Percentiles rank a stretch among this genome's conserved stretches.
Conservation (phyloP, 805 yeast species). For the Clavispora vitiphila region DNA sequence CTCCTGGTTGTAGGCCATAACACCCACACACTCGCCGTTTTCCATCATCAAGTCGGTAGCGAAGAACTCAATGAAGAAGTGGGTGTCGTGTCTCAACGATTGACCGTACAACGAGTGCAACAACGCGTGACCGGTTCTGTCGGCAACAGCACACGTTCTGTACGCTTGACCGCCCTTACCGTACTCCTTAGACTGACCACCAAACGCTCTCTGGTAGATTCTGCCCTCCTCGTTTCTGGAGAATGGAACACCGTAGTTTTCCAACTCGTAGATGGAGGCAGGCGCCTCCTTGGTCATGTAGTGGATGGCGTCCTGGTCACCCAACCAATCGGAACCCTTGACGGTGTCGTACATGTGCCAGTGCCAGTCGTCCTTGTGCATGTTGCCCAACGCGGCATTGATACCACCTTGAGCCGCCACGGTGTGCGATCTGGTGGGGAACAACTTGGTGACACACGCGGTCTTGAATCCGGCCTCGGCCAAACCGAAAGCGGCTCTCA, state of each 20-base stretch:
- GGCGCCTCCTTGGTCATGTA: slow-evolving; percentile 99
- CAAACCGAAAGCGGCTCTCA: slow-evolving; percentile 96
- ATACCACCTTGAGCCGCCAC: slow-evolving; percentile 99
- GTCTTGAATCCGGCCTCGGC: slow-evolving; percentile 97
- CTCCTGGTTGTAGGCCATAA: slow-evolving; percentile 95
- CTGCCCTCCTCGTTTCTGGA: slow-evolving; percentile 95
- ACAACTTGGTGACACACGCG: slow-evolving; percentile 93
- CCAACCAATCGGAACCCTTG: slow-evolving; percentile 98
- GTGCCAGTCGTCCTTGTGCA: slow-evolving; percentile 98
- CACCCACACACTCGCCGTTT: slow-evolving; percentile 95
- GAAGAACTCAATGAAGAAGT: slow-evolving; percentile 95
- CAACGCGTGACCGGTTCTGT: slow-evolving; percentile 97
- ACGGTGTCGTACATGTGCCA: slow-evolving; percentile 99
- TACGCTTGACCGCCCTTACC: slow-evolving; percentile 99
- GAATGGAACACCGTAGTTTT: slow-evolving; percentile 97
- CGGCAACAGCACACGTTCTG: slow-evolving; percentile 99
- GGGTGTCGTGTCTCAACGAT: slow-evolving; percentile 93
- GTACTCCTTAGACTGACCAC: slow-evolving; percentile 92
- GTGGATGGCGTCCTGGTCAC: slow-evolving; percentile 98
- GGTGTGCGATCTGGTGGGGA: slow-evolving; percentile 98
- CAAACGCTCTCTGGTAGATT: slow-evolving; percentile 97
- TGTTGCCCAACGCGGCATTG: slow-evolving; percentile 97
- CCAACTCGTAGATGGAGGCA: slow-evolving; percentile 88
- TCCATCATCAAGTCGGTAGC: slow-evolving; percentile 93
- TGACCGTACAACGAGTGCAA: slow-evolving; percentile 95